These are phyloP conservation scores for Fusarium virguliforme DNA, from an alignment of 2,329 filamentous ascomycete species.

Conservation along the genomic window DNA sequence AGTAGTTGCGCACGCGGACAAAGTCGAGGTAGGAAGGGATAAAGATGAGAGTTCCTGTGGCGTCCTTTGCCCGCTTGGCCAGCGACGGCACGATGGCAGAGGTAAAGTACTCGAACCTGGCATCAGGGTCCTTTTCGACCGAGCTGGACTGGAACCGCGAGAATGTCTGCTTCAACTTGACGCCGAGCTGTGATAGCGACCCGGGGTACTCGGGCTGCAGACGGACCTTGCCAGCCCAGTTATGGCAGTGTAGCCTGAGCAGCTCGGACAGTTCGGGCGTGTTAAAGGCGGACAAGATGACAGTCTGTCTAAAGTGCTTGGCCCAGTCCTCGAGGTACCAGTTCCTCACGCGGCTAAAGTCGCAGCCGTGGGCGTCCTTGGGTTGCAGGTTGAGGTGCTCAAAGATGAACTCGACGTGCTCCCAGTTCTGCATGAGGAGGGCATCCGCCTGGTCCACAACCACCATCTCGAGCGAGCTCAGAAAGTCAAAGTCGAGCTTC, in stretches of 20 bases:
- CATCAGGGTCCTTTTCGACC: slow-evolving; percentile 84
- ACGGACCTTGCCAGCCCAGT: slow-evolving; percentile 85
- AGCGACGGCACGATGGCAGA: slow-evolving; percentile 84
- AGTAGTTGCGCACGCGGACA: slow-evolving; percentile 92
- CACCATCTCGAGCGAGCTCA: slow-evolving; percentile 93
- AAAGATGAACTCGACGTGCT: slow-evolving; percentile 93
- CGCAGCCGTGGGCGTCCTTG: slow-evolving; percentile 90
- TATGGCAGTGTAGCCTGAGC: slow-evolving; percentile 82
- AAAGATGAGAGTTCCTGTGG: slow-evolving; percentile 84
- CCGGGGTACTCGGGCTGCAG: slow-evolving; percentile 79
- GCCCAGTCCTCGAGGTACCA: slow-evolving; percentile 96
- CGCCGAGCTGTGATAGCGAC: slow-evolving; percentile 79
- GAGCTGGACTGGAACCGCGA: slow-evolving; percentile 83
- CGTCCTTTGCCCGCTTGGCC: slow-evolving; percentile 75
- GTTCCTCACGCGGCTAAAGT: slow-evolving; percentile 89
- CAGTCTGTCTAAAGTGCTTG: slow-evolving; percentile 85
- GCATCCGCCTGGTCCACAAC: slow-evolving; percentile 94
- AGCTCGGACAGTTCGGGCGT: slow-evolving; percentile 90
- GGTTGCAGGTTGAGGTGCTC: slow-evolving; percentile 93
- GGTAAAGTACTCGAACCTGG: slow-evolving; percentile 92
- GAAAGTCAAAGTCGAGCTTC: slow-evolving; percentile 85
- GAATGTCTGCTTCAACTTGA: slow-evolving; percentile 89
- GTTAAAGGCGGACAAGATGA: slow-evolving; percentile 85
- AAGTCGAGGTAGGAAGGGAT: slow-evolving; percentile 97
- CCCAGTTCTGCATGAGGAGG: slow-evolving; percentile 98